Evolutionary conservation across 495 filamentous ascomycete species (phyloP), one percentile per base, ranked within the genome.

Genomic region (Friedmanniomyces endolithicus): DNA sequence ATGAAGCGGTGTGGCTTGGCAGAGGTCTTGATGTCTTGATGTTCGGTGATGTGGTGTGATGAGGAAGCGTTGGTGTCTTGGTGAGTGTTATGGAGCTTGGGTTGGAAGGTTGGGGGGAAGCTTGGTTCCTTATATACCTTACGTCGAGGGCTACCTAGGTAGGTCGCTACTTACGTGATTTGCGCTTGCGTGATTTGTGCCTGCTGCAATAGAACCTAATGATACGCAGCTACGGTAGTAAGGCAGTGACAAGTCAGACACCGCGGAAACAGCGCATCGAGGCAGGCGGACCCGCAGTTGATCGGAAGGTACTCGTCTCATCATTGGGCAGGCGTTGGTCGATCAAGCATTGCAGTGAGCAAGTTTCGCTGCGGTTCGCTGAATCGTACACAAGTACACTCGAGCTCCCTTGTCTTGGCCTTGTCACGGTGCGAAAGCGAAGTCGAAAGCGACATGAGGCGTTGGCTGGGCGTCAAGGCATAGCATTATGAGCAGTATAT

Each of bases 11-110:
- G 27, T 31, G 4, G 27, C 27, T 16, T 48, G 19, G 40, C 11
- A 9, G 27, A 43, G 6, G 24, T 53, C 29, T 45, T 41, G 35
- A 31, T 31, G 27, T 31, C 9, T 31, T 31, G 20, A 11, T 11
- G 17, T 43, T 55, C 25, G 52, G 45, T 33, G 52, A 19, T 45
- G 4, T 31, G 40, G 40, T 41, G 12, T 45, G 51, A n/a, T 47
- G 24, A 29, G 27, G 51, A 34, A 44, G 17, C 19, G n/a, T 24
- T 48, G n/a, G 8, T 27, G 40, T 55, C 27, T 23, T 33, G 48
- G 41, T 47, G 11, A 27, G 44, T 35, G 51, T 37, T 52, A 6
- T 50, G n/a, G 51, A 17, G 35, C 17, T 25, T 29, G 35, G 44
- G 20, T 31, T 53, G 37, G 22, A 34, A 35, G 29, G 31, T 9